A percentile compares a stretch with the other conserved stretches of the same genome.
phyloP scores from a whole-genome alignment of 306 rosid genomes.

The Rosa chinensis region DNA sequence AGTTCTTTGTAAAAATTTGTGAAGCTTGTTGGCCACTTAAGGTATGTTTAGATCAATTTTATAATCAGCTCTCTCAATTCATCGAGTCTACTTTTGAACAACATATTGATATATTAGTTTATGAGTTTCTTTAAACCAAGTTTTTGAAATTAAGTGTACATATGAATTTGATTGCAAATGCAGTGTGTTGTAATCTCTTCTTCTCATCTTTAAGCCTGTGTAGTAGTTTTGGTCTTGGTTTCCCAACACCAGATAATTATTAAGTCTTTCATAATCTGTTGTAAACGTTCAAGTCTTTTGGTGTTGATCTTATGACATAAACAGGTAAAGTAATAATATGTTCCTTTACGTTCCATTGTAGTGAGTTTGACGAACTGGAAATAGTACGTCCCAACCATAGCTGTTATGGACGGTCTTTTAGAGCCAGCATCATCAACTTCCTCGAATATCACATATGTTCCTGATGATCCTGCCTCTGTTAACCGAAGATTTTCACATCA shows the following conservation, averaged over 20 bases:
- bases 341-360: conserved; percentile 19
- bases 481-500: conserved; percentile 61
- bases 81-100: too few relatives aligned
- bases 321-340: conserved; percentile 7
- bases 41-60: too few relatives aligned
- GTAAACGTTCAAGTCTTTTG: neutral
- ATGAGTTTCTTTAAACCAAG: too few relatives aligned
- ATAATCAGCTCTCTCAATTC: too few relatives aligned
- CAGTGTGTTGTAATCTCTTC: too few relatives aligned
- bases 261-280: neutral
- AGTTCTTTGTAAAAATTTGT: too few relatives aligned
- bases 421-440: conserved; percentile 57
- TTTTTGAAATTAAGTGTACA: too few relatives aligned
- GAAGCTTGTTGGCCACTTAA: too few relatives aligned
- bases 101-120: too few relatives aligned
- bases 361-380: conserved; percentile 78
- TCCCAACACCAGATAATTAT: neutral
- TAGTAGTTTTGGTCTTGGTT: neutral
- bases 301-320: neutral
- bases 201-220: neutral
- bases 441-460: conserved; percentile 40
- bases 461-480: conserved; percentile 56
- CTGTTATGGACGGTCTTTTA: conserved; percentile 50
- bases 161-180: too few relatives aligned
- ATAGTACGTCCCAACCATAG: conserved; percentile 45